These are phyloP conservation scores for Trichosanthes truncata DNA, from an alignment of 306 rosid genomes.

Conservation along the genomic window DNA sequence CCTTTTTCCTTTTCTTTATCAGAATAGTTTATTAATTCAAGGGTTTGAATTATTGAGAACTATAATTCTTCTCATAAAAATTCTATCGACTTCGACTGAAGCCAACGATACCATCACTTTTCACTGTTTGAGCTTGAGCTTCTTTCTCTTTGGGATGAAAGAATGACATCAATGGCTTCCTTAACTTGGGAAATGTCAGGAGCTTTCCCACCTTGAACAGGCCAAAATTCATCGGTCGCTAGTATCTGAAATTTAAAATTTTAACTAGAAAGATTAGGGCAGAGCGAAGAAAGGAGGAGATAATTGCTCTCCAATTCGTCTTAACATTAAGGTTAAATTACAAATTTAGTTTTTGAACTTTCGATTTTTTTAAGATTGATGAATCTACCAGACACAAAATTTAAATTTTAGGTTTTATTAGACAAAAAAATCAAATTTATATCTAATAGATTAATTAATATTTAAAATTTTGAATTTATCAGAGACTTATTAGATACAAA, in stretches of 20 bases:
- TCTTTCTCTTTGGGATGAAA: slow-evolving; percentile 54
- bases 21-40: not conserved
- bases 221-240: slow-evolving; percentile 94
- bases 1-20: not conserved
- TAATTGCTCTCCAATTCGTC: too few species aligned
- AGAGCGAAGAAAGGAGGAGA: not conserved
- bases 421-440: too few species aligned
- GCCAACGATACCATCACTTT: slow-evolving; percentile 4
- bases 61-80: not conserved
- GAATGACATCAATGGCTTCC: slow-evolving; percentile 82
- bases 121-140: slow-evolving; percentile 32
- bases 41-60: not conserved
- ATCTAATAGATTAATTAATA: too few species aligned
- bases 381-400: too few species aligned
- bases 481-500: too few species aligned
- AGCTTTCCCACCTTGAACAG: slow-evolving; percentile 70
- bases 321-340: too few species aligned
- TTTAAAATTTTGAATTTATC: too few species aligned
- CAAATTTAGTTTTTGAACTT: too few species aligned
- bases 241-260: slow-evolving; percentile 33
- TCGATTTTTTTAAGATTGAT: too few species aligned
- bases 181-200: slow-evolving; percentile 84
- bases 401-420: too few species aligned
- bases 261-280: not conserved
- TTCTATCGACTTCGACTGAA: not conserved